Conservation (phyloP, 306 rosid species). For the apple (Malus domestica) region DNA sequence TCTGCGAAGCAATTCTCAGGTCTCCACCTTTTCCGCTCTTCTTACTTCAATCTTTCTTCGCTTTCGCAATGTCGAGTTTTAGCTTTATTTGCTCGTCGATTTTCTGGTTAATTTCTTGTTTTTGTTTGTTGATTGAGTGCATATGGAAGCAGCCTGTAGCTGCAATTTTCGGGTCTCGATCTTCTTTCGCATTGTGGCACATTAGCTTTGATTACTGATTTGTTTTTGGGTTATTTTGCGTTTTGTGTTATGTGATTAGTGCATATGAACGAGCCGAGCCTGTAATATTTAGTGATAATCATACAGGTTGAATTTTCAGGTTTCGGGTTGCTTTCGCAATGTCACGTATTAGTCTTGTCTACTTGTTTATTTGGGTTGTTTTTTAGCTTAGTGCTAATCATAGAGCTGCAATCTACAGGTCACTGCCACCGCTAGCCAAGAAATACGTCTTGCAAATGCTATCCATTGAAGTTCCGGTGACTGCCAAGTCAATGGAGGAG, state of each 20-base stretch:
- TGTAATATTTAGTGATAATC: neutral
- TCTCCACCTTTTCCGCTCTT: slow-evolving; percentile 4
- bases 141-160: neutral
- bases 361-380: neutral
- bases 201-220: neutral
- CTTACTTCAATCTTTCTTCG: neutral
- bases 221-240: neutral
- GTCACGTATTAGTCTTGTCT: neutral
- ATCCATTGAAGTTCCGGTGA: slow-evolving; percentile 50
- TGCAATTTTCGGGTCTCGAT: too few relatives aligned
- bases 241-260: neutral
- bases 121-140: neutral
- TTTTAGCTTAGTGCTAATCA: neutral
- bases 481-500: slow-evolving; percentile 72
- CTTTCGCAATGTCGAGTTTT: neutral
- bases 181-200: too few relatives aligned
- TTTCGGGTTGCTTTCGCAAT: too few relatives aligned
- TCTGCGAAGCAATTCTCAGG: slow-evolving; percentile 98
- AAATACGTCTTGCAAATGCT: slow-evolving; percentile 74
- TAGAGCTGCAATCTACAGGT: slow-evolving; percentile 33
- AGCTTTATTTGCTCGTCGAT: too few relatives aligned
- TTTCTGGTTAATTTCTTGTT: too few relatives aligned
- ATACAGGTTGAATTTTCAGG: too few relatives aligned
- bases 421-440: slow-evolving; percentile 86
- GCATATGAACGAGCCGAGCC: too few relatives aligned